A percentile compares a stretch with the other conserved stretches of the same genome.
Conservation (phyloP, 176 grass and related monocot genomes). For the Bolboschoenus planiculmis region DNA sequence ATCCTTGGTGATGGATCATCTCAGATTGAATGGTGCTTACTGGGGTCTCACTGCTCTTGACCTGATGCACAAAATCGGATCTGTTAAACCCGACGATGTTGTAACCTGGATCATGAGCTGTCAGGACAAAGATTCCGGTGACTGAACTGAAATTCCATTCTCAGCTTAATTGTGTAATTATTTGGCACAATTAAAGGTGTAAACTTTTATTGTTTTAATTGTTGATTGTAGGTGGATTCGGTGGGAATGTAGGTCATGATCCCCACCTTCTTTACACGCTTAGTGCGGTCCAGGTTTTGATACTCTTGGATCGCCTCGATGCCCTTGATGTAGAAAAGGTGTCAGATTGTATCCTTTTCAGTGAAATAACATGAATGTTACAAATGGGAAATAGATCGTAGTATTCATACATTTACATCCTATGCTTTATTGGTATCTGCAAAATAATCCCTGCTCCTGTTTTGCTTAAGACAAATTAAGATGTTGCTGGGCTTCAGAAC, state of each 20-base stretch:
- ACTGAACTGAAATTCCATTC: not conserved
- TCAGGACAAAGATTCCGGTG: constrained; percentile 69
- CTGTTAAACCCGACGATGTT: constrained; percentile 60
- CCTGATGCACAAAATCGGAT: constrained; percentile 61
- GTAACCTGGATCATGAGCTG: constrained; percentile 75
- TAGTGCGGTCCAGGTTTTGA: constrained; percentile 76
- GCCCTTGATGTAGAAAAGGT: constrained; percentile 65
- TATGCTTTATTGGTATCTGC: not conserved
- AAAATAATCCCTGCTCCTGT: constrained; percentile 18
- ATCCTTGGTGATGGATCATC: constrained; percentile 77
- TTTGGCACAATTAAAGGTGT: not conserved
- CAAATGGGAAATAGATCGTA: not conserved
- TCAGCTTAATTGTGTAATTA: not conserved
- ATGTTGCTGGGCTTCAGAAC: constrained; percentile 66
- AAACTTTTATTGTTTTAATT: constrained; percentile 1
- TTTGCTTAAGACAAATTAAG: constrained; percentile 41
- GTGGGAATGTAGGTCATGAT: constrained; percentile 82
- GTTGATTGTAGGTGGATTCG: constrained; percentile 64
- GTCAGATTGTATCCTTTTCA: constrained; percentile 74
- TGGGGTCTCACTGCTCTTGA: constrained; percentile 90
- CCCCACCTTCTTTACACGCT: constrained; percentile 68
- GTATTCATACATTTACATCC: not conserved
- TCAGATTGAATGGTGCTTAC: constrained; percentile 75
- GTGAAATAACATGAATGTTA: not conserved
- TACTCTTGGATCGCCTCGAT: constrained; percentile 63